phyloP scores from a whole-genome alignment of 2,329 filamentous ascomycete genomes.

The Scedosporium aurantiacum region DNA sequence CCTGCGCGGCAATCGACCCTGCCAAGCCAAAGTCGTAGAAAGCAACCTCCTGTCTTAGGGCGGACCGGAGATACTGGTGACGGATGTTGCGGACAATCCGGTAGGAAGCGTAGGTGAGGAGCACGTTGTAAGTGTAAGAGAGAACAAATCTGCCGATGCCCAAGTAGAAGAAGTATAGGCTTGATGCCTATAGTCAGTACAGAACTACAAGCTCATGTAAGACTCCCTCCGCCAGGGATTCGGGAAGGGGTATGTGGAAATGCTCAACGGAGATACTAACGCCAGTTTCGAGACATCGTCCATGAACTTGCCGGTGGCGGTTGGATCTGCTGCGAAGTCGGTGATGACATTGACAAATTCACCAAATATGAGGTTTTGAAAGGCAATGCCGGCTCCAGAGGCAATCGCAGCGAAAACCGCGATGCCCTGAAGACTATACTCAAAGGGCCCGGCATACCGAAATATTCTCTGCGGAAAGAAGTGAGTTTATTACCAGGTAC shows the following conservation, averaged over 20 bases:
- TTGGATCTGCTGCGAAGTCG: slow-evolving; percentile 36
- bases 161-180: slow-evolving; percentile 46
- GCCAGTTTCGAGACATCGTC: slow-evolving; percentile 33
- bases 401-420: slow-evolving; percentile 20
- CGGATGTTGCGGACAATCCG: slow-evolving; percentile 37
- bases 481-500: not conserved
- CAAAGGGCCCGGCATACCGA: slow-evolving; percentile 7
- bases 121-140: slow-evolving; percentile 33
- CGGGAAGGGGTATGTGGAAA: too few relatives aligned
- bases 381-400: slow-evolving; percentile 25
- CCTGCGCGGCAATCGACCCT: slow-evolving; percentile 31
- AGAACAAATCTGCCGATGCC: slow-evolving; percentile 42
- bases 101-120: slow-evolving; percentile 38
- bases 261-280: slow-evolving; percentile 20
- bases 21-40: slow-evolving; percentile 37
- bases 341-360: slow-evolving; percentile 43
- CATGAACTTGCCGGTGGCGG: slow-evolving; percentile 36
- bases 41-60: slow-evolving; percentile 33
- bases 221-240: too few relatives aligned
- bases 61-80: slow-evolving; percentile 22
- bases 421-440: slow-evolving; percentile 10
- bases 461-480: slow-evolving; percentile 9
- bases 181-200: slow-evolving; percentile 15
- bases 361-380: slow-evolving; percentile 51
- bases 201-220: not conserved